phyloP scores from a whole-genome alignment of 768 basidiomycete species.

The Hericium alpestre region DNA sequence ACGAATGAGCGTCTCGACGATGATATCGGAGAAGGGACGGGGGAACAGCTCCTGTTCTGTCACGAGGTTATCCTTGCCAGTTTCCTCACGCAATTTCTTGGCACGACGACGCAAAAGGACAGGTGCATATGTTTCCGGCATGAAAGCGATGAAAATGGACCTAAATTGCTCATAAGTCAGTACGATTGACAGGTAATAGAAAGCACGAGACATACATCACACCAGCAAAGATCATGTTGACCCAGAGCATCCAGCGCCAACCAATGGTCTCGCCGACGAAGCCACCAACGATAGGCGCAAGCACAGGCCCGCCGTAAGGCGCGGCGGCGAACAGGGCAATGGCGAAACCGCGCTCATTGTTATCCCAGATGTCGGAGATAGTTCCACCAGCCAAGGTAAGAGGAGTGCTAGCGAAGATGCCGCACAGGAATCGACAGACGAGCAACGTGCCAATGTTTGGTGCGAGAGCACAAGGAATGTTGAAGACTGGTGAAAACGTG shows the following conservation, averaged over 20 bases:
- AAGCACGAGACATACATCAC: constrained; percentile 14
- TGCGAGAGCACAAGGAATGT: constrained; percentile 30
- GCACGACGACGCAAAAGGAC: constrained; percentile 30
- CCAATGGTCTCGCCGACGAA: constrained; percentile 30
- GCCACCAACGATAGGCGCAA: constrained; percentile 46
- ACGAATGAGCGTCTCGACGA: constrained; percentile 29
- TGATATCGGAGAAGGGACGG: constrained; percentile 23
- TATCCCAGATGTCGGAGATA: constrained; percentile 27
- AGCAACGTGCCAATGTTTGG: constrained; percentile 31
- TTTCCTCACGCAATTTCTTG: constrained; percentile 25
- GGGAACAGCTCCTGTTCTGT: constrained; percentile 33
- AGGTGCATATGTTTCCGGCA: constrained; percentile 41
- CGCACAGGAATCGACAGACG: constrained; percentile 31
- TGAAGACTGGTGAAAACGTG: constrained; percentile 18
- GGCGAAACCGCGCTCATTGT: constrained; percentile 28
- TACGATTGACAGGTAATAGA: too few relatives aligned
- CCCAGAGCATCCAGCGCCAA: constrained; percentile 23
- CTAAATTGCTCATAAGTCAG: background rate
- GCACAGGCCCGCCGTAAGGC: constrained; percentile 32
- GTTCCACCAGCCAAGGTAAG: constrained; percentile 26
- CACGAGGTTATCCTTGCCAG: constrained; percentile 24
- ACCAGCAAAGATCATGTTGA: constrained; percentile 32
- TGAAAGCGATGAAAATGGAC: constrained; percentile 16
- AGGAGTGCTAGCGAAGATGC: constrained; percentile 28
- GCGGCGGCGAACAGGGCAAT: constrained; percentile 32